Evolutionary conservation across 345 rosid species (phyloP).

Genomic region (Eucalyptus sp.): DNA sequence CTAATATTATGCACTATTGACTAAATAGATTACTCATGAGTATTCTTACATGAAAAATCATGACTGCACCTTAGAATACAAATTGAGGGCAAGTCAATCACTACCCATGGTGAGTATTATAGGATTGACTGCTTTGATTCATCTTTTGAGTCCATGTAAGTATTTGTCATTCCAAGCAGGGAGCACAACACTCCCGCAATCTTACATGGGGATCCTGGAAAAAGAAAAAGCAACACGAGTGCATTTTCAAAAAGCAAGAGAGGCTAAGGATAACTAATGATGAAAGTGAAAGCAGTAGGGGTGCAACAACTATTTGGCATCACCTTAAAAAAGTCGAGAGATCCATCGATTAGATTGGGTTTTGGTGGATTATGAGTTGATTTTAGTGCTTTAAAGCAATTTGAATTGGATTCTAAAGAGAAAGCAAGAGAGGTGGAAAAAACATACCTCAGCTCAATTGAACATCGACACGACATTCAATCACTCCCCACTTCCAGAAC

Average conservation of each 20-base stretch:
- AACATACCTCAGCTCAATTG: no score
- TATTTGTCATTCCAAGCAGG: fast-evolving
- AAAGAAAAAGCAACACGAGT: fast-evolving
- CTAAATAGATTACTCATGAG: neutral
- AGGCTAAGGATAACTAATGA: neutral
- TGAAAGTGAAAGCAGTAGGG: neutral
- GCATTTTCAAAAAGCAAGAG: neutral
- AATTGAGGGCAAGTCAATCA: neutral
- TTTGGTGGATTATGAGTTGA: neutral
- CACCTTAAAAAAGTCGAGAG: neutral
- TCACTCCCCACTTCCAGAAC: no score
- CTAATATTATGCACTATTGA: no score
- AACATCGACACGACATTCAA: no score
- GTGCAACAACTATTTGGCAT: neutral
- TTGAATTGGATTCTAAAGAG: neutral
- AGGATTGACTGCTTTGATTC: fast-evolving
- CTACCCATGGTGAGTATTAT: neutral
- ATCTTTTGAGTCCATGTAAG: fast-evolving
- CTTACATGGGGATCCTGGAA: neutral
- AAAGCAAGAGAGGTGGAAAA: no score
- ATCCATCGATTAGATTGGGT: neutral
- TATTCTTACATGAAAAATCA: neutral
- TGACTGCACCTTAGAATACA: fast-evolving
- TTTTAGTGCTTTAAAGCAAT: neutral
- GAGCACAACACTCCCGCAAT: fast-evolving